These are phyloP conservation scores for Alternaria conjuncta DNA, from an alignment of 2,329 filamentous ascomycete species.

Conservation along the genomic window DNA sequence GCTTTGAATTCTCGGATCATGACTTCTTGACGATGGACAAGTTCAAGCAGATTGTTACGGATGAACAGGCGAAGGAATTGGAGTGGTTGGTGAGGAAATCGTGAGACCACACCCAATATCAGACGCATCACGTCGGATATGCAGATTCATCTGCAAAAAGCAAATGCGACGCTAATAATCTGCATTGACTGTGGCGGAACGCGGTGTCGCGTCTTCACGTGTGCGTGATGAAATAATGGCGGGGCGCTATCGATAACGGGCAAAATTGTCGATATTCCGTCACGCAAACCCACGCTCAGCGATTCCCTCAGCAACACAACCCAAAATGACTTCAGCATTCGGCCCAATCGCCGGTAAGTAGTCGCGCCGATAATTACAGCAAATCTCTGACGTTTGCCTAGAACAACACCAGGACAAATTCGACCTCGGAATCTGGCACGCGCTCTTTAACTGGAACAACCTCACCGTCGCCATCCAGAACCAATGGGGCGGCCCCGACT, in stretches of 20 bases:
- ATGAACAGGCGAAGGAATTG: slow-evolving; percentile 58
- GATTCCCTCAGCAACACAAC: slow-evolving; percentile 1
- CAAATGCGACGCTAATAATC: slow-evolving; percentile 1
- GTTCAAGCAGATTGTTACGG: slow-evolving; percentile 58
- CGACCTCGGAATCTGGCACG: slow-evolving; percentile 85
- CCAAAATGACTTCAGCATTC: slow-evolving; percentile 10
- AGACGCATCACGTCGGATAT: not conserved
- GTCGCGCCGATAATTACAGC: no score
- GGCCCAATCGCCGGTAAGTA: slow-evolving; percentile 7
- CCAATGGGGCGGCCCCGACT: slow-evolving; percentile 85
- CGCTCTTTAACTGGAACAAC: slow-evolving; percentile 86
- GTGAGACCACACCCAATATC: not conserved
- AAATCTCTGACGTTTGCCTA: slow-evolving; percentile 20
- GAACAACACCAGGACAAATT: slow-evolving; percentile 53
- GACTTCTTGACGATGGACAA: slow-evolving; percentile 63
- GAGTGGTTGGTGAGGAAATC: slow-evolving; percentile 48
- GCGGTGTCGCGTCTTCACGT: not conserved
- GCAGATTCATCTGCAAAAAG: not conserved
- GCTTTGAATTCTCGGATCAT: slow-evolving; percentile 71
- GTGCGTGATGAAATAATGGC: not conserved
- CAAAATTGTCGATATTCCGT: slow-evolving; percentile 7
- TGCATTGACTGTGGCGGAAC: not conserved
- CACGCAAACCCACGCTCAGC: slow-evolving; percentile 9
- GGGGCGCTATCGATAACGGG: slow-evolving; percentile 12
- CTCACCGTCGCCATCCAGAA: slow-evolving; percentile 86